A percentile compares a stretch with the other conserved stretches of the same genome.
Evolutionary conservation across 805 yeast species (phyloP).

Genomic region (Saccharomycopsis sp.): DNA sequence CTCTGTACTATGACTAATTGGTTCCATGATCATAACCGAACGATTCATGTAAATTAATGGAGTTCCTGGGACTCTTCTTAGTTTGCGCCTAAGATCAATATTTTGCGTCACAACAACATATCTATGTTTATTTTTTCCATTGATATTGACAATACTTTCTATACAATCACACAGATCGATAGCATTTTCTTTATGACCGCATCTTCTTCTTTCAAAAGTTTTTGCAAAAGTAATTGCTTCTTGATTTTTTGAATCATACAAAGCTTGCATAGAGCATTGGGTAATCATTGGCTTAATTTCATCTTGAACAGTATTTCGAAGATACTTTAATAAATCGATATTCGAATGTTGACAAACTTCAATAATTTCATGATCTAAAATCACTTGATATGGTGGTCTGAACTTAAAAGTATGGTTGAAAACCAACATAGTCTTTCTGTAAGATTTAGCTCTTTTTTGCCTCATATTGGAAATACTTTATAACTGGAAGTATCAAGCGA

Average conservation of each 20-base stretch:
- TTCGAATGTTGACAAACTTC: constrained; percentile 54
- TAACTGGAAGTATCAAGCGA: background rate
- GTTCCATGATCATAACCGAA: constrained; percentile 94
- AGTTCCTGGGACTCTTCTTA: constrained; percentile 78
- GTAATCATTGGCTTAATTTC: constrained; percentile 72
- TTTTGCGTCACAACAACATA: constrained; percentile 84
- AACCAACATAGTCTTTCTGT: constrained; percentile 84
- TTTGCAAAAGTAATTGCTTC: constrained; percentile 75
- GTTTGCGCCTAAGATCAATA: constrained; percentile 49
- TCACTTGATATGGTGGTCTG: constrained; percentile 85
- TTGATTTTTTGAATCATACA: constrained; percentile 64
- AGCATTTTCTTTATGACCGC: constrained; percentile 69
- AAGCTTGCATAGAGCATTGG: constrained; percentile 86
- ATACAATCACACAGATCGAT: constrained; percentile 69
- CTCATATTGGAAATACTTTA: constrained; percentile 54
- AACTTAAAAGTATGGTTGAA: constrained; percentile 81
- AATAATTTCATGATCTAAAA: constrained; percentile 75
- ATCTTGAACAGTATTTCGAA: constrained; percentile 72
- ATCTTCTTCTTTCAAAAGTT: constrained; percentile 80
- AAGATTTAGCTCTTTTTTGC: constrained; percentile 91
- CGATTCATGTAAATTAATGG: constrained; percentile 83
- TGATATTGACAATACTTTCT: constrained; percentile 51
- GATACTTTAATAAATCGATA: constrained; percentile 72
- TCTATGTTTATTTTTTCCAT: constrained; percentile 80
- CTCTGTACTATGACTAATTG: constrained; percentile 64